Evolutionary conservation across 208 protist genomes (phyloP).

Genomic region (Leishmania turanica): DNA sequence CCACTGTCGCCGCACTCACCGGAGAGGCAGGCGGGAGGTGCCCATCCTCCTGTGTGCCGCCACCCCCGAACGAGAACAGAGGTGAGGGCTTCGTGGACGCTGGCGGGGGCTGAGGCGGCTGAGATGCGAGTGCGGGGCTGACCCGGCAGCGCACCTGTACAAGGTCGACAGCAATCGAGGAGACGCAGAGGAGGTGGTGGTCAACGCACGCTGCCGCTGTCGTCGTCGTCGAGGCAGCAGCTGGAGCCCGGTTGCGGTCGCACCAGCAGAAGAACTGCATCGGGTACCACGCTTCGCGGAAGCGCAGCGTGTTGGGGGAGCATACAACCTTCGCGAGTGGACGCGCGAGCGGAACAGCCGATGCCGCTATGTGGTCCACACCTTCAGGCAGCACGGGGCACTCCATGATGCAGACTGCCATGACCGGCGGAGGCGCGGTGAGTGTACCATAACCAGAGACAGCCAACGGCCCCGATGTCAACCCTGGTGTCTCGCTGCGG

Average conservation of each 20-base stretch:
- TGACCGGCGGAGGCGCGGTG: conserved; percentile 1
- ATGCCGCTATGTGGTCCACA: conserved; percentile 27
- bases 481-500: neutral
- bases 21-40: neutral
- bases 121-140: neutral
- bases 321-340: conserved; percentile 33
- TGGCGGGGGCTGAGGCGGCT: too few relatives aligned
- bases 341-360: conserved; percentile 12
- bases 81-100: neutral
- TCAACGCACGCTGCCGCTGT: conserved; percentile 7
- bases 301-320: conserved; percentile 55
- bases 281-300: conserved; percentile 61
- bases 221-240: neutral
- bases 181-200: conserved; percentile 45
- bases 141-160: conserved; percentile 25
- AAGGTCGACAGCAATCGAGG: conserved; percentile 56
- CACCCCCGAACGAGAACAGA: neutral
- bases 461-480: neutral
- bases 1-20: neutral
- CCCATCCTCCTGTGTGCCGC: neutral
- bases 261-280: conserved; percentile 55
- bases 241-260: conserved; percentile 1
- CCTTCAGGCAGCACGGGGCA: conserved; percentile 32
- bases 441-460: neutral
- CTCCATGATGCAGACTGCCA: conserved; percentile 29